Evolutionary conservation across 352 stramenopile genomes (phyloP).

Genomic region (Phytopythium sindhum): DNA sequence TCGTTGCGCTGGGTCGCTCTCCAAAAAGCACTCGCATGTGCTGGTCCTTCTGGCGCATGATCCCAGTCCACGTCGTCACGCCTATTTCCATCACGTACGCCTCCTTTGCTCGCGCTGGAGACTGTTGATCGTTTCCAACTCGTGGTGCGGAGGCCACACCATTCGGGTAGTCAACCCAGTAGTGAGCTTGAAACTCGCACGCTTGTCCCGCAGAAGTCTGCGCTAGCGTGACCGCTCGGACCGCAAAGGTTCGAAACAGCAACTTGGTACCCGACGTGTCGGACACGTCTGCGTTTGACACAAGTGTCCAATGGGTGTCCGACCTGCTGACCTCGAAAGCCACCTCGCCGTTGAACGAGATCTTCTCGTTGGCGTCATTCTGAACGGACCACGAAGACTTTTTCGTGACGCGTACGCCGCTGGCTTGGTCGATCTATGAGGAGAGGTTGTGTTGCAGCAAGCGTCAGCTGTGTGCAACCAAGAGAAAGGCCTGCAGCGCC

Average conservation of each 20-base stretch:
- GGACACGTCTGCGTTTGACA: background rate
- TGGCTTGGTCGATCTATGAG: background rate
- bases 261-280: background rate
- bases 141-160: background rate
- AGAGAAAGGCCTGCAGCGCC: no score
- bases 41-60: slow-evolving; percentile 4
- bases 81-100: background rate
- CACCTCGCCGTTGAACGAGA: background rate
- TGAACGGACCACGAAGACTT: background rate
- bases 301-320: background rate
- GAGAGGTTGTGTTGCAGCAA: background rate
- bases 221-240: background rate
- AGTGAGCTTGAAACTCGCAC: background rate
- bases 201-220: background rate
- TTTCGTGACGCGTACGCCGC: background rate
- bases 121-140: background rate
- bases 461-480: background rate
- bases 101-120: background rate
- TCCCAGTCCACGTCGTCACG: background rate
- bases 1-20: background rate
- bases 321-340: background rate
- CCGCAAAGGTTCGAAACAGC: slow-evolving; percentile 3
- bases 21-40: background rate
- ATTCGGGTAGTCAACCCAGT: background rate
- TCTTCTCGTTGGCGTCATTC: background rate